Percentiles rank a stretch among this genome's conserved stretches.
Evolutionary conservation across 768 basidiomycete genomes (phyloP).

Genomic region (Fomitopsis pulvina): DNA sequence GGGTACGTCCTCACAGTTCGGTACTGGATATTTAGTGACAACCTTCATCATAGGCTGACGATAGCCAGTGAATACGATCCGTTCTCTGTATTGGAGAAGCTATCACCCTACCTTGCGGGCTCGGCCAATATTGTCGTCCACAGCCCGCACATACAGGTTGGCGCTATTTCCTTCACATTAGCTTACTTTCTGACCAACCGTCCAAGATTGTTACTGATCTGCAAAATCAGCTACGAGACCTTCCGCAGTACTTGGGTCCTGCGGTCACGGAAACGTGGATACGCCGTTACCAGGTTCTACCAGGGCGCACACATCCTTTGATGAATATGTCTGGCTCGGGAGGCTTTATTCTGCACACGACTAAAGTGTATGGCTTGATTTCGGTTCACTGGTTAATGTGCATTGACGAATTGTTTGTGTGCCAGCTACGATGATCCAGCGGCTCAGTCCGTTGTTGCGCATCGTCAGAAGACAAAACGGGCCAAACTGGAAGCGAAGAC

Average conservation of each 20-base stretch:
- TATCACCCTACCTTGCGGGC: constrained; percentile 75
- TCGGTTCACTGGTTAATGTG: not conserved
- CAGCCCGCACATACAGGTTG: constrained; percentile 72
- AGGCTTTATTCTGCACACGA: constrained; percentile 78
- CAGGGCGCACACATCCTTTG: constrained; percentile 91
- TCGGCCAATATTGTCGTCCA: constrained; percentile 86
- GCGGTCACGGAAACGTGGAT: constrained; percentile 83
- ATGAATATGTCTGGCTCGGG: constrained; percentile 90
- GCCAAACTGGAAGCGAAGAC: not conserved
- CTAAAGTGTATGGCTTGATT: constrained; percentile 64
- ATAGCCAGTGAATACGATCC: constrained; percentile 84
- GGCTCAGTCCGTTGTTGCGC: constrained; percentile 46
- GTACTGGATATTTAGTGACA: not conserved
- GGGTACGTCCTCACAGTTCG: constrained; percentile 41
- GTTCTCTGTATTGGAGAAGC: constrained; percentile 65
- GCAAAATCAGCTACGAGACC: constrained; percentile 60
- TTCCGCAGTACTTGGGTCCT: constrained; percentile 67
- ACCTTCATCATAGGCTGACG: constrained; percentile 47
- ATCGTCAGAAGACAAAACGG: constrained; percentile 36
- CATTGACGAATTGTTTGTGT: not conserved
- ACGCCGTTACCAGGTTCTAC: constrained; percentile 90
- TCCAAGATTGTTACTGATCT: constrained; percentile 68
- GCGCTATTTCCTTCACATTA: constrained; percentile 6
- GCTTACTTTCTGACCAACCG: not conserved
- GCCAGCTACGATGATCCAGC: constrained; percentile 61